Evolutionary conservation across 2,329 filamentous ascomycete species (phyloP).

Genomic region (Rhinocladiella similis): DNA sequence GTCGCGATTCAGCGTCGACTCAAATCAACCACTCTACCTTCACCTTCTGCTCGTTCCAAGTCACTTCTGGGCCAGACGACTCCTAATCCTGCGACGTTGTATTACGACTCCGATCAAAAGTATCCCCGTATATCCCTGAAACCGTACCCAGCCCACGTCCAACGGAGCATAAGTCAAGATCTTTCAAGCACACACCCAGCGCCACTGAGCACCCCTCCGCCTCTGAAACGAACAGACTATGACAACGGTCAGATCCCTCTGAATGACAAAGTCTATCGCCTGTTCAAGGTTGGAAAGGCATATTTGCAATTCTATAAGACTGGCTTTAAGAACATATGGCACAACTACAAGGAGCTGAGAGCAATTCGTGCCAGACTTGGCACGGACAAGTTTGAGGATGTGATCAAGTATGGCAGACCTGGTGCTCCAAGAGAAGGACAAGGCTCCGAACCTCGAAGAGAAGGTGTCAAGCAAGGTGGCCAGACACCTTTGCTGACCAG

Average conservation of each 20-base stretch:
- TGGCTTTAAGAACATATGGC: constrained; percentile 72
- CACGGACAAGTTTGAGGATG: not conserved
- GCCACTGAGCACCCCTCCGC: not conserved
- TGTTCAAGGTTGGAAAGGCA: constrained; percentile 65
- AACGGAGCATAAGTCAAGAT: not conserved
- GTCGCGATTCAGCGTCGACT: not conserved
- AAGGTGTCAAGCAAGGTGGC: not conserved
- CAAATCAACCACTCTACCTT: not conserved
- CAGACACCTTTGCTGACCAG: constrained; percentile 52
- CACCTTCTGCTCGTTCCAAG: not conserved
- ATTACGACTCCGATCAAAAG: not conserved
- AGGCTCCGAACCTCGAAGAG: not conserved
- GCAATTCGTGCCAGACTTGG: constrained; percentile 46
- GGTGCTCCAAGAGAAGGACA: not conserved
- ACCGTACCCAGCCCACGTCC: not conserved
- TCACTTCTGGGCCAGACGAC: not conserved
- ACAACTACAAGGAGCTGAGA: constrained; percentile 56
- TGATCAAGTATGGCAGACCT: not conserved
- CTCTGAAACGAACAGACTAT: not conserved
- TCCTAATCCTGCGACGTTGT: not conserved
- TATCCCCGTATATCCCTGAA: not conserved
- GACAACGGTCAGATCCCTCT: not conserved
- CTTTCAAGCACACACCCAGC: not conserved
- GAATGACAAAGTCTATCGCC: constrained; percentile 35
- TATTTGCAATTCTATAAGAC: constrained; percentile 87